Evolutionary conservation across 108 stramenopile genomes (phyloP), one percentile per base, ranked within the genome.

Genomic region (Fragilaria crotonensis): DNA sequence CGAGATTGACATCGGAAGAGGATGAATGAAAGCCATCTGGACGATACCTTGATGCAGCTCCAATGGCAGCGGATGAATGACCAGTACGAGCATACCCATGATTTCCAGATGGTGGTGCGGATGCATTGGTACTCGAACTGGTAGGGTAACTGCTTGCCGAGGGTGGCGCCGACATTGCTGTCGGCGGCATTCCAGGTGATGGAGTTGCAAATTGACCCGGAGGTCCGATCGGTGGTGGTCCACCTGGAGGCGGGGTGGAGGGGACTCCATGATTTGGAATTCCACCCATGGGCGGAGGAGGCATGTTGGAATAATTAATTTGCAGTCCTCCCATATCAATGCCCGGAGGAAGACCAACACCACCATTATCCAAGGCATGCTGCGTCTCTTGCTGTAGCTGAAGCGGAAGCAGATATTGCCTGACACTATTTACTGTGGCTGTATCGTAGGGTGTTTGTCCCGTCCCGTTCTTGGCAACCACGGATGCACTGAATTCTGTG

Each of bases 21-120:
- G 83, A 84, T 36, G 84, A 80, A 66, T 94, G 93, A 52, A 94
- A 94, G n/a, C 93, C 93, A 76, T 94, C 93, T 2, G 90, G 85
- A 49, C 66, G 74, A 68, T 75, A 83, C 54, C 68, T 74, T 59
- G 36, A 62, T 1, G 66, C 46, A 54, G 25, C 56, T 33, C 47
- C 58, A 47, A 50, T 74, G 52, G 58, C 80, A 45, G 63, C 77
- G 29, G 68, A 82, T 50, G 77, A 73, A 1, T 56, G 64, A 28
- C 81, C 81, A 11, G 30, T 45, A n/a, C 68, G 59, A 17, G 89
- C 78, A 53, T 87, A 85, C 19, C 67, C 67, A 25, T 36, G 33
- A 36, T 59, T 54, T 0, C 46, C 46, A 0, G 71, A 60, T 33
- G 62, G 36, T 29, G 73, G 19, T 26, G 67, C 41, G 44, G 51